phyloP scores from a whole-genome alignment of 768 basidiomycete species.

The Tulasnella sp. region DNA sequence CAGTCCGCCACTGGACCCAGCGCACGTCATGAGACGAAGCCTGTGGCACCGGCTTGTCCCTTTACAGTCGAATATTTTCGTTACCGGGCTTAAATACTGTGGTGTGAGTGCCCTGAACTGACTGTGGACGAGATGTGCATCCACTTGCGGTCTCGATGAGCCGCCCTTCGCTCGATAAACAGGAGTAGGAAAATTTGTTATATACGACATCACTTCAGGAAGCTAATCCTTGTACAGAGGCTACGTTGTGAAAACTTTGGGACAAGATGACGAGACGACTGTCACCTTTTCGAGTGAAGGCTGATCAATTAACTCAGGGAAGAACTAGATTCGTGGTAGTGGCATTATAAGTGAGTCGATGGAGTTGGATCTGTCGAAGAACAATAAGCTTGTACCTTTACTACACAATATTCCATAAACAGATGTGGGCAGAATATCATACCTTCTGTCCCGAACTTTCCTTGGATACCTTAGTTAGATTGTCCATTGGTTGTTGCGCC shows the following conservation, averaged over 20 bases:
- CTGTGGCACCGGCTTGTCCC: background rate
- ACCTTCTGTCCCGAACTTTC: background rate
- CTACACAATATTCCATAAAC: background rate
- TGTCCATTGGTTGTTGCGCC: no score
- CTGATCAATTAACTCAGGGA: background rate
- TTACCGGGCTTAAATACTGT: constrained; percentile 6
- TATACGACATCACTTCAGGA: background rate
- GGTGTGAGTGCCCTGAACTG: background rate
- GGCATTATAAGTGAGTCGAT: background rate
- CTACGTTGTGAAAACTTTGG: constrained; percentile 15
- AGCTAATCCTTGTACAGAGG: background rate
- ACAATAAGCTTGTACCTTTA: background rate
- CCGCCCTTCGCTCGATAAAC: background rate
- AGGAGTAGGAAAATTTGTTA: background rate
- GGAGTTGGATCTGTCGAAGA: background rate
- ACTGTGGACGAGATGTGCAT: constrained; percentile 13
- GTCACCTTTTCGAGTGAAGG: constrained; percentile 6
- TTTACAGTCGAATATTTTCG: background rate
- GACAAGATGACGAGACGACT: background rate
- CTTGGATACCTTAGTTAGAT: background rate
- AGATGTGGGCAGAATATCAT: no score
- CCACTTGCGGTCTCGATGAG: no score
- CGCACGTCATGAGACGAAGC: background rate
- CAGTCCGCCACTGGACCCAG: background rate
- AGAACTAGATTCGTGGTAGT: background rate